A percentile compares a stretch with the other conserved stretches of the same genome.
phyloP scores from a whole-genome alignment of 2,329 filamentous ascomycete genomes.

The Neopestalotiopsis sp. region DNA sequence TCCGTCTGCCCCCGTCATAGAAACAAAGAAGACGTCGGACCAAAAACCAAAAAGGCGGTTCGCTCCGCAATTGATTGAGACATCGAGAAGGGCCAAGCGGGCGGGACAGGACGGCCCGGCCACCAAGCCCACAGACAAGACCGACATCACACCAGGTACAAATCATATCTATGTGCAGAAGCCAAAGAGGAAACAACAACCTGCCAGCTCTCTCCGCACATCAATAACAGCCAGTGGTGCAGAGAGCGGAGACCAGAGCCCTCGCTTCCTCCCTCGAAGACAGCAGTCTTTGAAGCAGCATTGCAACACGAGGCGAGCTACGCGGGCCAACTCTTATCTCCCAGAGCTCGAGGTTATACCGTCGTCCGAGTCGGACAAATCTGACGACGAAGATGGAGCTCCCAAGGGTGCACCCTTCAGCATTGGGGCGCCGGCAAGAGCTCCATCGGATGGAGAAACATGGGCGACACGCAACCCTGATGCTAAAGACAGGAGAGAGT shows the following conservation, averaged over 20 bases:
- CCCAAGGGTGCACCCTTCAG: slow-evolving; percentile 21
- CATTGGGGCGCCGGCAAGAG: slow-evolving; percentile 17
- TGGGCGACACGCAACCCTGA: slow-evolving; percentile 41
- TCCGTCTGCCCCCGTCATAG: slow-evolving; percentile 18
- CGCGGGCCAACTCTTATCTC: slow-evolving; percentile 45
- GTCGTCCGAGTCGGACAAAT: slow-evolving; percentile 49
- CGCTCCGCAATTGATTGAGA: slow-evolving; percentile 82
- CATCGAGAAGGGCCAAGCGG: slow-evolving; percentile 73
- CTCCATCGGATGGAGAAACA: slow-evolving; percentile 20
- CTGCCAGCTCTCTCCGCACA: slow-evolving; percentile 29
- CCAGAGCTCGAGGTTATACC: slow-evolving; percentile 49
- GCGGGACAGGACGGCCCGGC: slow-evolving; percentile 68
- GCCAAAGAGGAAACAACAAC: slow-evolving; percentile 46
- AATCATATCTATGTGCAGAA: slow-evolving; percentile 63
- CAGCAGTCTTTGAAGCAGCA: slow-evolving; percentile 47
- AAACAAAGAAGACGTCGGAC: slow-evolving; percentile 29
- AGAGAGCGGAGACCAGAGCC: slow-evolving; percentile 35
- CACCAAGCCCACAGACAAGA: slow-evolving; percentile 71
- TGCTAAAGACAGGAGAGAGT: slow-evolving; percentile 63
- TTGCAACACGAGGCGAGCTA: slow-evolving; percentile 45
- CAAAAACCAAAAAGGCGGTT: slow-evolving; percentile 59
- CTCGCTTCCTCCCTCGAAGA: slow-evolving; percentile 43
- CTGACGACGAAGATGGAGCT: slow-evolving; percentile 40
- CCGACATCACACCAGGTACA: slow-evolving; percentile 71
- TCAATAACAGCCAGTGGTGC: slow-evolving; percentile 29